These are phyloP conservation scores for Cetraspora pellucida DNA, from an alignment of 192 early-diverging fungal species.

Conservation along the genomic window DNA sequence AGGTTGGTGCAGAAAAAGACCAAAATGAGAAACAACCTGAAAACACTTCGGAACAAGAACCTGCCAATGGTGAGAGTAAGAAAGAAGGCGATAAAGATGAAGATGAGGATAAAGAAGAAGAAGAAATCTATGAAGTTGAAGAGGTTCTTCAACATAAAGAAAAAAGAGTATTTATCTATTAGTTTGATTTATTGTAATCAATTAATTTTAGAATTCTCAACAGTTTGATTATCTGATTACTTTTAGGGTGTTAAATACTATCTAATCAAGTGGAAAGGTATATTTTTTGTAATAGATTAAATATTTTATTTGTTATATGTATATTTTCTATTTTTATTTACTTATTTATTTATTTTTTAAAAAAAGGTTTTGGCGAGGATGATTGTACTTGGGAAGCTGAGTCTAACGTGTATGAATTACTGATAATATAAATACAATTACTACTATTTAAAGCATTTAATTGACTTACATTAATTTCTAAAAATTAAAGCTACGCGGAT, in stretches of 20 bases:
- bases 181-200: not conserved
- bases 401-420: slow-evolving; percentile 23
- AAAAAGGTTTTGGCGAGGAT: slow-evolving; percentile 19
- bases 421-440: not conserved
- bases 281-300: too few species aligned
- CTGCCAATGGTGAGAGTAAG: not conserved
- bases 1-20: not conserved
- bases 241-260: slow-evolving; percentile 13
- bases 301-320: not conserved
- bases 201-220: not conserved
- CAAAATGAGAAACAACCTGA: not conserved
- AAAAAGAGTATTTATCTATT: not conserved
- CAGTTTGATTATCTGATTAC: not conserved
- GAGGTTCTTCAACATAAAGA: slow-evolving; percentile 10
- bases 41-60: not conserved
- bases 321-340: not conserved
- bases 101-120: not conserved
- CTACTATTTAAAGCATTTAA: not conserved
- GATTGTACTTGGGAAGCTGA: slow-evolving; percentile 28
- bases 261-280: slow-evolving; percentile 34
- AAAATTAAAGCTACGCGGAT: slow-evolving; percentile 11
- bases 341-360: not conserved
- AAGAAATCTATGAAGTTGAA: slow-evolving; percentile 26
- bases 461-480: not conserved
- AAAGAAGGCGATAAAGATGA: slow-evolving; percentile 23